These are phyloP conservation scores for Xylaria scruposa DNA, from an alignment of 495 filamentous ascomycete genomes.

Conservation along the genomic window DNA sequence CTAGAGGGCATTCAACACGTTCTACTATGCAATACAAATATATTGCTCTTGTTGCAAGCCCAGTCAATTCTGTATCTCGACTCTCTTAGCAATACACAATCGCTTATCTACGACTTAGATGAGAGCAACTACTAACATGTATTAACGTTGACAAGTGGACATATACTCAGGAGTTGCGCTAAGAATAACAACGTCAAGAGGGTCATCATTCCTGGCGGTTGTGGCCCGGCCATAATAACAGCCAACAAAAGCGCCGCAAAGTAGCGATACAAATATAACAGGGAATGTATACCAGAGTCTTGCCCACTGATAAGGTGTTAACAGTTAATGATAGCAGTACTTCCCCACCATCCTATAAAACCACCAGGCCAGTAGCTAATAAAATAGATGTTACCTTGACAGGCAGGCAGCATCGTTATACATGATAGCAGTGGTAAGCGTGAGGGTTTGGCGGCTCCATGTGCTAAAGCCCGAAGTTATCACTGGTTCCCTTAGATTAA, in stretches of 20 bases:
- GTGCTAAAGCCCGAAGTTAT: neutral
- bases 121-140: neutral
- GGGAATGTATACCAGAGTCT: neutral
- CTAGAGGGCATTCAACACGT: too few relatives aligned
- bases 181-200: neutral
- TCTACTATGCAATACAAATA: too few relatives aligned
- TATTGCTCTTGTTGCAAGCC: too few relatives aligned
- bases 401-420: neutral
- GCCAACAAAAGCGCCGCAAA: neutral
- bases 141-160: neutral
- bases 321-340: neutral
- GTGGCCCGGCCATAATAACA: neutral
- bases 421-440: neutral
- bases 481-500: constrained; percentile 20
- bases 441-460: neutral
- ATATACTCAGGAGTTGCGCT: neutral
- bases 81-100: neutral
- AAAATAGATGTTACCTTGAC: neutral
- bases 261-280: neutral
- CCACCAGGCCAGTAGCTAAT: neutral
- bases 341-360: neutral
- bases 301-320: neutral
- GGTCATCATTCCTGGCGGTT: neutral
- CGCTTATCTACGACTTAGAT: neutral
- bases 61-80: too few relatives aligned